Percentiles rank a stretch among this genome's conserved stretches.
Conservation (phyloP, 257 asterid species). For the Solanum gandarillasii region DNA sequence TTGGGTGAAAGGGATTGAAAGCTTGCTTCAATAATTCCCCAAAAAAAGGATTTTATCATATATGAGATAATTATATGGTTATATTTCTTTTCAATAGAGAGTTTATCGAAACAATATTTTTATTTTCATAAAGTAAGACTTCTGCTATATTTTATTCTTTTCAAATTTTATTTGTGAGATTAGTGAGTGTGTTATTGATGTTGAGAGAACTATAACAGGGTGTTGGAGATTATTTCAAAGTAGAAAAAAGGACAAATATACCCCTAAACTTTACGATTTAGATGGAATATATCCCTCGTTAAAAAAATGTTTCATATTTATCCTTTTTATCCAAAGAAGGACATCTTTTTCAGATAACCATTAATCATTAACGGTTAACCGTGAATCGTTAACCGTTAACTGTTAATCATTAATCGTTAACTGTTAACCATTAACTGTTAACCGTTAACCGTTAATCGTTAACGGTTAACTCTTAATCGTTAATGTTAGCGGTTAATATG, state of each 20-base stretch:
- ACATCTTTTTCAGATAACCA: no score
- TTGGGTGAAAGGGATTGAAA: background rate
- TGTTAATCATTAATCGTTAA: no score
- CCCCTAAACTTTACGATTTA: background rate
- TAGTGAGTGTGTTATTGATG: background rate
- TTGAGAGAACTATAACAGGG: background rate
- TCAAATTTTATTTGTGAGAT: background rate
- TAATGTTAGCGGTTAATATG: background rate
- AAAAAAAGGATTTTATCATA: background rate
- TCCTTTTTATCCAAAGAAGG: no score
- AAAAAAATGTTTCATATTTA: no score
- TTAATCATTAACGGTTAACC: no score
- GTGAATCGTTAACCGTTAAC: no score
- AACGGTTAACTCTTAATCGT: no score
- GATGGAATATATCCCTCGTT: background rate
- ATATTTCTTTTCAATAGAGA: no score
- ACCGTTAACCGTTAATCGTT: no score
- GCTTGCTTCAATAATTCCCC: background rate
- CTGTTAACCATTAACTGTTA: rapidly evolving
- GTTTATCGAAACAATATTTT: background rate
- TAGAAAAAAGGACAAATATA: background rate
- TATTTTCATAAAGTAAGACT: background rate
- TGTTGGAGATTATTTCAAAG: no score
- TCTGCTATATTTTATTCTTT: background rate
- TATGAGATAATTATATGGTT: background rate